A percentile compares a stretch with the other conserved stretches of the same genome.
These are phyloP conservation scores for Elongisporangium undulatum DNA, from an alignment of 352 stramenopile genomes.

Conservation along the genomic window DNA sequence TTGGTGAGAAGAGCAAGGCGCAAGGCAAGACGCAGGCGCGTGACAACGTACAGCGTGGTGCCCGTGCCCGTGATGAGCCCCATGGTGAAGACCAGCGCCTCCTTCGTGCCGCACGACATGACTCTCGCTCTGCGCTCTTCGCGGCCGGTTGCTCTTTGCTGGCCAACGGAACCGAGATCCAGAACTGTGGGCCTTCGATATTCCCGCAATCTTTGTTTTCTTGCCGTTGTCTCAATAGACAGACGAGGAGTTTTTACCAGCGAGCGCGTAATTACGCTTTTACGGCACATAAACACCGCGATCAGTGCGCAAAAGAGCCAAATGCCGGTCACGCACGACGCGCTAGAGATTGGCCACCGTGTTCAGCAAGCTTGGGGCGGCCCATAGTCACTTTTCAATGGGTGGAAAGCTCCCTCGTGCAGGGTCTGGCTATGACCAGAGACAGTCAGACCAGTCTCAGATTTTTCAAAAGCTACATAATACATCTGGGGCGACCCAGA, in stretches of 20 bases:
- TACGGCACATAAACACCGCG: background rate
- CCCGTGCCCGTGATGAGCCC: conserved; percentile 80
- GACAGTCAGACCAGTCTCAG: background rate
- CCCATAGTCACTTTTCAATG: background rate
- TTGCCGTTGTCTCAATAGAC: background rate
- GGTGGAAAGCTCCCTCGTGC: background rate
- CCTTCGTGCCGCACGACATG: conserved; percentile 80
- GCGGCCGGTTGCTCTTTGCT: background rate
- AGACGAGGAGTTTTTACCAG: background rate
- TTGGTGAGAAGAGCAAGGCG: background rate
- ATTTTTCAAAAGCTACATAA: background rate
- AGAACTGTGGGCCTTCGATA: background rate
- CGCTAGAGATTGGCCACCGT: background rate
- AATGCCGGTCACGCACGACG: background rate
- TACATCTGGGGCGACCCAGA: background rate
- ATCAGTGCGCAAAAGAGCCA: background rate
- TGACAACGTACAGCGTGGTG: conserved; percentile 82
- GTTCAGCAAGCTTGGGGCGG: background rate
- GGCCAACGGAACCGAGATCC: background rate
- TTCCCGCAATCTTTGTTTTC: background rate
- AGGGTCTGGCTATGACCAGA: background rate
- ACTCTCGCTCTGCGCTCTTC: conserved; percentile 7
- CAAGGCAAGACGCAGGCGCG: background rate
- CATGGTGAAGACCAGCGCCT: conserved; percentile 74
- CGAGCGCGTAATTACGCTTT: background rate